Evolutionary conservation across 2,329 filamentous ascomycete genomes (phyloP).

Genomic region (Sporothrix inflata): DNA sequence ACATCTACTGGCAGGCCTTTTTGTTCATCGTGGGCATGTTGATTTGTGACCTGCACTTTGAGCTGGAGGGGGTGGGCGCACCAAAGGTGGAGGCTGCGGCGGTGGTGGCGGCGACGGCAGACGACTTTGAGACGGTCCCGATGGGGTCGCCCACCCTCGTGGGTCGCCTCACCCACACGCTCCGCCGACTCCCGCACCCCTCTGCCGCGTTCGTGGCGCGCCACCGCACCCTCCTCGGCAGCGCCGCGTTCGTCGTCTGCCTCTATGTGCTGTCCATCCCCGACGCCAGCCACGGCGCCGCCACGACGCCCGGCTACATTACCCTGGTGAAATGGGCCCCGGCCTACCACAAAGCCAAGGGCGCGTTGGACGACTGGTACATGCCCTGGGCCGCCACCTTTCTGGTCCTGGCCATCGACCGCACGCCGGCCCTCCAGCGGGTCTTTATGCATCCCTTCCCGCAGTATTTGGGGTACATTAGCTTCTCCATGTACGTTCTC

Average conservation of each 20-base stretch:
- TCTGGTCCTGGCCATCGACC: constrained; percentile 37
- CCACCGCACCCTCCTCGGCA: constrained; percentile 49
- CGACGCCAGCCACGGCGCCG: constrained; percentile 34
- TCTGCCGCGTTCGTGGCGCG: not conserved
- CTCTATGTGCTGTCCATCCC: constrained; percentile 34
- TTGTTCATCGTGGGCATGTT: constrained; percentile 43
- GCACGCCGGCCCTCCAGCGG: constrained; percentile 35
- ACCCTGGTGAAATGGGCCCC: constrained; percentile 35
- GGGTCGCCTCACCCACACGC: not conserved
- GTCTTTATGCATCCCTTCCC: constrained; percentile 38
- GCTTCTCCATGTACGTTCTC: constrained; percentile 64
- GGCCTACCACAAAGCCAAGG: constrained; percentile 28
- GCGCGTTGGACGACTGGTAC: constrained; percentile 44
- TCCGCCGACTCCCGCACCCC: not conserved
- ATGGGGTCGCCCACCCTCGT: not conserved
- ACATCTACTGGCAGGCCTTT: constrained; percentile 38
- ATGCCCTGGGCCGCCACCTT: constrained; percentile 34
- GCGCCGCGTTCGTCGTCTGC: constrained; percentile 44
- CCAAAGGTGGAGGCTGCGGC: not conserved
- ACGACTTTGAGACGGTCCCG: not conserved
- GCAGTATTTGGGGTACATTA: constrained; percentile 61
- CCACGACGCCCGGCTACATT: constrained; percentile 26
- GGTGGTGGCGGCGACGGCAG: no score
- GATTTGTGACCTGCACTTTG: constrained; percentile 39
- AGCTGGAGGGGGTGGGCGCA: constrained; percentile 36